A percentile compares a stretch with the other conserved stretches of the same genome.
These are phyloP conservation scores for Waltergamsia citrina DNA, from an alignment of 2,329 filamentous ascomycete species.

Conservation along the genomic window DNA sequence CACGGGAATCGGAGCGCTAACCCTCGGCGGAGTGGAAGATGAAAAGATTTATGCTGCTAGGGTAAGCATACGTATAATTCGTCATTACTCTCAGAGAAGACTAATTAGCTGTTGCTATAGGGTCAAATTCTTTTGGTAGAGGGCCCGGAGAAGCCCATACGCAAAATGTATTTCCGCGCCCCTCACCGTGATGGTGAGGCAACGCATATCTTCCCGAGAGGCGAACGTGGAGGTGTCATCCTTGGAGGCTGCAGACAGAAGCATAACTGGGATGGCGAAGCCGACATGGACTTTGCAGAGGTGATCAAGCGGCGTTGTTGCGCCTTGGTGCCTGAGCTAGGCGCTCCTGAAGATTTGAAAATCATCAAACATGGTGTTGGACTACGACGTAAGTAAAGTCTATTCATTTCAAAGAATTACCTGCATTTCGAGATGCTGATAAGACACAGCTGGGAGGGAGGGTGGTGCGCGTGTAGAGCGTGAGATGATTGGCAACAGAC, in stretches of 20 bases:
- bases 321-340: conserved; percentile 20
- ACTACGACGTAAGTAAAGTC: conserved; percentile 12
- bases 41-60: conserved; percentile 57
- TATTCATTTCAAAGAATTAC: not conserved
- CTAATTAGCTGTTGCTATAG: conserved; percentile 4
- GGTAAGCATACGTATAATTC: conserved; percentile 21
- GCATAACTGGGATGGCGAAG: conserved; percentile 18
- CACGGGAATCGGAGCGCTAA: conserved; percentile 61
- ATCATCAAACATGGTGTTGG: conserved; percentile 22
- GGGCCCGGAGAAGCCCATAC: conserved; percentile 24
- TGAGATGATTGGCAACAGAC: conserved; percentile 10
- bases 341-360: conserved; percentile 19
- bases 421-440: not conserved
- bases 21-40: conserved; percentile 69
- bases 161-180: conserved; percentile 30
- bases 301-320: conserved; percentile 22
- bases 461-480: conserved; percentile 20
- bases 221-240: conserved; percentile 20
- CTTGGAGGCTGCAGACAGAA: conserved; percentile 22
- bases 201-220: conserved; percentile 33
- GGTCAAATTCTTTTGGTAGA: conserved; percentile 23
- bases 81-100: not conserved
- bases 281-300: conserved; percentile 17
- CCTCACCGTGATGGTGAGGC: conserved; percentile 28
- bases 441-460: conserved; percentile 9